Conservation (phyloP, 2,329 filamentous ascomycete genomes). For the Nothophoma quercina region DNA sequence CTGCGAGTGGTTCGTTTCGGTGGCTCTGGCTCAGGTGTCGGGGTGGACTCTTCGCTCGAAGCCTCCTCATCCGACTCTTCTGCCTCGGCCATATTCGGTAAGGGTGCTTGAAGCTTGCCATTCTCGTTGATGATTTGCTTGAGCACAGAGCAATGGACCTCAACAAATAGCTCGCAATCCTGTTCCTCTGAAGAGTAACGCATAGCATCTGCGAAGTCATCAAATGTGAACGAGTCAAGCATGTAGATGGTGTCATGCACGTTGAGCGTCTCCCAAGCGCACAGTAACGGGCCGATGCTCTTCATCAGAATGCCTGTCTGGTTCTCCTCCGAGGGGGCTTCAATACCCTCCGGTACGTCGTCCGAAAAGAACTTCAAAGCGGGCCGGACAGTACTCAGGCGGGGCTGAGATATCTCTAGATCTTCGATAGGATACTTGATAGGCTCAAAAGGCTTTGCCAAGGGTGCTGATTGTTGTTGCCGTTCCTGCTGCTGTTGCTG, state of each 20-base stretch:
- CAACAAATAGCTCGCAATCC: slow-evolving; percentile 84
- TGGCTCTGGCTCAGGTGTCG: slow-evolving; percentile 69
- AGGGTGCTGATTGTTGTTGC: slow-evolving; percentile 62
- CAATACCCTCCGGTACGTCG: slow-evolving; percentile 58
- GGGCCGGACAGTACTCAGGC: slow-evolving; percentile 72
- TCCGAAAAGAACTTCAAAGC: slow-evolving; percentile 78
- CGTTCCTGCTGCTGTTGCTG: slow-evolving; percentile 53
- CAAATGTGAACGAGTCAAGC: slow-evolving; percentile 96
- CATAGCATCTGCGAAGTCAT: slow-evolving; percentile 92
- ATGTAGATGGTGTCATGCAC: slow-evolving; percentile 97
- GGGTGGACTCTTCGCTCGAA: slow-evolving; percentile 61
- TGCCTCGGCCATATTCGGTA: slow-evolving; percentile 71
- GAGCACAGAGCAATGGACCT: slow-evolving; percentile 89
- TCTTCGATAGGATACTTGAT: slow-evolving; percentile 98
- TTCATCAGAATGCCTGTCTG: slow-evolving; percentile 74
- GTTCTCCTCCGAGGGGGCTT: slow-evolving; percentile 45
- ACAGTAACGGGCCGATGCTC: slow-evolving; percentile 83
- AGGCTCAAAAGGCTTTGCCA: slow-evolving; percentile 54
- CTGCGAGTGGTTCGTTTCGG: slow-evolving; percentile 83
- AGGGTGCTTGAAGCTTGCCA: slow-evolving; percentile 78
- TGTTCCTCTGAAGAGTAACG: slow-evolving; percentile 75
- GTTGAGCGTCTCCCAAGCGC: slow-evolving; percentile 96
- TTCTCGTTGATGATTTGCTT: slow-evolving; percentile 84
- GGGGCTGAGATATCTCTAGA: slow-evolving; percentile 76
- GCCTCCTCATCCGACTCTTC: slow-evolving; percentile 57